These are phyloP conservation scores for Blastocystis sp. DNA, from an alignment of 352 stramenopile species.

Conservation along the genomic window DNA sequence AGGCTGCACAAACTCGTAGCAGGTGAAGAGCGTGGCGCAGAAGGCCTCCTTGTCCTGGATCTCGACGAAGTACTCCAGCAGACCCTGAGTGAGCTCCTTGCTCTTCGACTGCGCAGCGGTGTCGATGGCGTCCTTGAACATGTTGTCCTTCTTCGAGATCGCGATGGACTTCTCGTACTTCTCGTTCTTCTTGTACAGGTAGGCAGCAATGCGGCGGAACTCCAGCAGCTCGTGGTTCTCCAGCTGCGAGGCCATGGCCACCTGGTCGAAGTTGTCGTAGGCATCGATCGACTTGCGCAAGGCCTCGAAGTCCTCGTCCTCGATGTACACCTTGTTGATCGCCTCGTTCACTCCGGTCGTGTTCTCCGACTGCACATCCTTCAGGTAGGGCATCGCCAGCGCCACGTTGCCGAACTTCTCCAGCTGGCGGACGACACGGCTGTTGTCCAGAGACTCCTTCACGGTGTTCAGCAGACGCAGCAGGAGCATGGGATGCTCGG, in stretches of 20 bases:
- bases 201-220: constrained; percentile 96
- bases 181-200: constrained; percentile 98
- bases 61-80: constrained; percentile 97
- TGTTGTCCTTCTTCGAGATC: constrained; percentile 97
- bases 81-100: constrained; percentile 87
- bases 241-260: constrained; percentile 92
- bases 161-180: constrained; percentile 92
- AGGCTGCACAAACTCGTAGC: constrained; percentile 89
- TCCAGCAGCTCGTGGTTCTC: constrained; percentile 98
- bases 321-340: constrained; percentile 89
- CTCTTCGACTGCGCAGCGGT: constrained; percentile 90
- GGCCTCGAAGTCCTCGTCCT: constrained; percentile 95
- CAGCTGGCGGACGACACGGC: constrained; percentile 91
- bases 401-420: constrained; percentile 88
- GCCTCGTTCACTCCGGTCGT: constrained; percentile 96
- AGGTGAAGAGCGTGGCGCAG: constrained; percentile 93
- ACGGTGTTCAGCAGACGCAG: constrained; percentile 92
- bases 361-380: constrained; percentile 96
- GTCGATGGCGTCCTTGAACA: constrained; percentile 99
- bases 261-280: constrained; percentile 99
- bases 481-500: constrained; percentile 90
- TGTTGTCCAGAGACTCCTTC: constrained; percentile 94
- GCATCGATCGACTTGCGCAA: constrained; percentile 93
- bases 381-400: constrained; percentile 92
- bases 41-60: constrained; percentile 97